A percentile compares a stretch with the other conserved stretches of the same genome.
Evolutionary conservation across 1,139 yeast genomes (phyloP).

Genomic region (Debaryomycetaceae sp.): DNA sequence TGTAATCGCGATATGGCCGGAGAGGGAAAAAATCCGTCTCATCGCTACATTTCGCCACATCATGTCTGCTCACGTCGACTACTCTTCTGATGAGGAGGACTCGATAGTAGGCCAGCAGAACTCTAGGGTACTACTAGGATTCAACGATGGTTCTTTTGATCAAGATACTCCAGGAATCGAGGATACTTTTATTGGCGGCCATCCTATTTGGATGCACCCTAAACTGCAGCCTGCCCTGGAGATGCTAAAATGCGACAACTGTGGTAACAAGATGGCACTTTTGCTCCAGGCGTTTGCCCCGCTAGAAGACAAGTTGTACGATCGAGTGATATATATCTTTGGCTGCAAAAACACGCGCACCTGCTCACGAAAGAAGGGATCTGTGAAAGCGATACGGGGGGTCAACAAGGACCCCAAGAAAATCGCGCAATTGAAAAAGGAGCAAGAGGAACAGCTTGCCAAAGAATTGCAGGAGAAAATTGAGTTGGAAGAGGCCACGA

Average conservation of each 20-base stretch:
- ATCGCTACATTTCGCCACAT: no score
- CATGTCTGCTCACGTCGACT: slow-evolving; percentile 27
- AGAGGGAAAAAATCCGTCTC: no score
- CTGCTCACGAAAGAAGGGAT: slow-evolving; percentile 62
- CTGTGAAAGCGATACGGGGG: slow-evolving; percentile 67
- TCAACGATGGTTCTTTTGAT: slow-evolving; percentile 42
- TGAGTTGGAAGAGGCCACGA: slow-evolving; percentile 12
- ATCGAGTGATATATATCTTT: slow-evolving; percentile 71
- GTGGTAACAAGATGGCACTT: slow-evolving; percentile 52
- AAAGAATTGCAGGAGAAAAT: slow-evolving; percentile 15
- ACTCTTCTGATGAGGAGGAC: slow-evolving; percentile 35
- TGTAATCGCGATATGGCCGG: no score
- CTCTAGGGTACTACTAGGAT: slow-evolving; percentile 44
- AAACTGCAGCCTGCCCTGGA: slow-evolving; percentile 44
- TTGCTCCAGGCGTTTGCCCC: slow-evolving; percentile 76
- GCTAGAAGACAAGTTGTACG: slow-evolving; percentile 59
- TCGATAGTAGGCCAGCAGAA: slow-evolving; percentile 11
- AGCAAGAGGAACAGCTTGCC: slow-evolving; percentile 23
- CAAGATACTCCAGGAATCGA: slow-evolving; percentile 39
- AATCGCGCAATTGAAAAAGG: slow-evolving; percentile 28
- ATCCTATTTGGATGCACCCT: slow-evolving; percentile 49
- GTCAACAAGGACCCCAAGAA: slow-evolving; percentile 46
- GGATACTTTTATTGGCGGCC: slow-evolving; percentile 75
- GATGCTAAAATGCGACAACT: slow-evolving; percentile 50
- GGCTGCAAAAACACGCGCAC: slow-evolving; percentile 46